phyloP scores from a whole-genome alignment of 371 early-diverging fungal genomes.

The Caulochytrium protostelioides region DNA sequence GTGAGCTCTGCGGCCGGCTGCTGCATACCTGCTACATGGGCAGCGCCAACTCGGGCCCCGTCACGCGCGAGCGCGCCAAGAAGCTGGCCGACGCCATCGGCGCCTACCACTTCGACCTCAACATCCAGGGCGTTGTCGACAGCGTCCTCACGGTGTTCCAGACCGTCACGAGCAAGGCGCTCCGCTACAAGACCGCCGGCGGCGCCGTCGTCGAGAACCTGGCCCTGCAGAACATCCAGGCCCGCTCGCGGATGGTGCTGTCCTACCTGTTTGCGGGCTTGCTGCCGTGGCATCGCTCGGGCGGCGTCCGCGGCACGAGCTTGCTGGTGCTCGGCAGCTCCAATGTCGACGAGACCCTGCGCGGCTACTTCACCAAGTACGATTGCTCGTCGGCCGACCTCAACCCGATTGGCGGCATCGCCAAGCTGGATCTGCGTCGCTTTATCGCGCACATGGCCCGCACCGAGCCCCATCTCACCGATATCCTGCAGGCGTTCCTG shows the following conservation, averaged over 20 bases:
- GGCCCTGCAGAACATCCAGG: constrained; percentile 92
- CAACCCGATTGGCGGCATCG: constrained; percentile 89
- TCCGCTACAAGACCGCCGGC: constrained; percentile 61
- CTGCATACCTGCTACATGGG: constrained; percentile 95
- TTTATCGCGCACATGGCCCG: constrained; percentile 51
- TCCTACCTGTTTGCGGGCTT: constrained; percentile 87
- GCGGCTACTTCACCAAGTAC: constrained; percentile 94
- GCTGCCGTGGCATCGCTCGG: constrained; percentile 84
- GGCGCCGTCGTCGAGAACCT: constrained; percentile 70
- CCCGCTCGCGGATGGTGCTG: constrained; percentile 83
- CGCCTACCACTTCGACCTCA: constrained; percentile 68
- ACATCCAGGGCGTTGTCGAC: constrained; percentile 63
- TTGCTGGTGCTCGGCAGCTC: constrained; percentile 84
- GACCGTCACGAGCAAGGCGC: constrained; percentile 51
- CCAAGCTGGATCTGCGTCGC: constrained; percentile 64
- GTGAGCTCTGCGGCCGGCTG: constrained; percentile 61
- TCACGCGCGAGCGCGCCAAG: constrained; percentile 63
- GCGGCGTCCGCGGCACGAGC: constrained; percentile 50
- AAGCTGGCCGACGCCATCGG: constrained; percentile 60
- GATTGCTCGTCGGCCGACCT: constrained; percentile 94
- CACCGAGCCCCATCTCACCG: constrained; percentile 38
- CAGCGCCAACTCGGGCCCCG: constrained; percentile 62
- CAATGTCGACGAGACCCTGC: constrained; percentile 87
- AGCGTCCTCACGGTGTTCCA: constrained; percentile 54
- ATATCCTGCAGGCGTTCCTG: constrained; percentile 53